These are phyloP conservation scores for Lentinula lateritia DNA, from an alignment of 768 basidiomycete genomes.

Conservation along the genomic window DNA sequence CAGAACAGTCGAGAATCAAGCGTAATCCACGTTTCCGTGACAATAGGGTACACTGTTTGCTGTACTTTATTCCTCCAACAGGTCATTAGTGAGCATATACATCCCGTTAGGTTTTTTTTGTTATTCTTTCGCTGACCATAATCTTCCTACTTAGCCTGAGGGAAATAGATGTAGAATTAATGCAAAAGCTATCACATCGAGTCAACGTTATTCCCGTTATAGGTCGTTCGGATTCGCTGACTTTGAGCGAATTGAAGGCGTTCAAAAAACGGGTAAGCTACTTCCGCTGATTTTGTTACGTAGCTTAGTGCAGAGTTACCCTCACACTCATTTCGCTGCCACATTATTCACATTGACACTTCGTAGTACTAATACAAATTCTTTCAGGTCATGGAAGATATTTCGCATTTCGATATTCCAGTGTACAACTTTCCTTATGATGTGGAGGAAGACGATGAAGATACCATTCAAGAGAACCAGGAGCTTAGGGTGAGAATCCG, in stretches of 20 bases:
- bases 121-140: not conserved
- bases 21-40: constrained; percentile 91
- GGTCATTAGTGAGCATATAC: constrained; percentile 64
- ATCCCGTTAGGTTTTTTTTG: not conserved
- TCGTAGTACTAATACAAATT: not conserved
- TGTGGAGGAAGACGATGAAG: constrained; percentile 89
- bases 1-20: constrained; percentile 84
- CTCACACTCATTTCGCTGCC: not conserved
- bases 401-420: constrained; percentile 83
- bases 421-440: constrained; percentile 96
- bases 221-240: constrained; percentile 86
- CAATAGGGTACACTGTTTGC: constrained; percentile 80
- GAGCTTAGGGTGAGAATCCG: constrained; percentile 63
- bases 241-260: constrained; percentile 68
- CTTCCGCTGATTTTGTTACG: constrained; percentile 7
- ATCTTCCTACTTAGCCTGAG: constrained; percentile 42
- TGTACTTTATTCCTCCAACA: constrained; percentile 89
- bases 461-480: constrained; percentile 84
- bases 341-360: not conserved
- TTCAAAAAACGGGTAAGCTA: constrained; percentile 73
- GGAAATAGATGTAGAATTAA: constrained; percentile 91
- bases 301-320: not conserved
- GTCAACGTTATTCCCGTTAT: constrained; percentile 93
- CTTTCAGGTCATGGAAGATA: constrained; percentile 84
- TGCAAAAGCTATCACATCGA: constrained; percentile 82